phyloP scores from a whole-genome alignment of 1,284 basidiomycete genomes.

The Heterobasidion occidentale region DNA sequence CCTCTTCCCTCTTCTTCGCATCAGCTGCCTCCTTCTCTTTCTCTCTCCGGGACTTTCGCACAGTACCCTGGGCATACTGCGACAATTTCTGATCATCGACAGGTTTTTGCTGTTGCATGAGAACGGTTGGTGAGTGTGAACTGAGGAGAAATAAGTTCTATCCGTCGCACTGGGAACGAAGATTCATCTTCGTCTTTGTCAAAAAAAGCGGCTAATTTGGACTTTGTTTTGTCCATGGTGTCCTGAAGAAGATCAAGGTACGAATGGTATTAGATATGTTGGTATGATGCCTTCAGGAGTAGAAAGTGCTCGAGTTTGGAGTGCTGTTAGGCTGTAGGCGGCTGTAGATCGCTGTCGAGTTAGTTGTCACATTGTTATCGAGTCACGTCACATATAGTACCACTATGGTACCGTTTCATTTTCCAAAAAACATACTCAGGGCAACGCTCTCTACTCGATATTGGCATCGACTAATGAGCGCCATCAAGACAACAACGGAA shows the following conservation, averaged over 20 bases:
- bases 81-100: conserved; percentile 73
- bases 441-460: too few relatives aligned
- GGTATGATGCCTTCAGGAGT: background rate
- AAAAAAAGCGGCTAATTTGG: conserved; percentile 72
- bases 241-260: background rate
- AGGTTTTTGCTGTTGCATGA: conserved; percentile 57
- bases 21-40: conserved; percentile 87
- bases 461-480: too few relatives aligned
- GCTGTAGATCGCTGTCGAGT: too few relatives aligned
- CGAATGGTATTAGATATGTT: background rate
- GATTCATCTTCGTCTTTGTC: conserved; percentile 75
- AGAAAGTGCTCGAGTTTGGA: background rate
- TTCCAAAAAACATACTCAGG: too few relatives aligned
- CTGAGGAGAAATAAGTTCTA: conserved; percentile 45
- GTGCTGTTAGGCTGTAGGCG: too few relatives aligned
- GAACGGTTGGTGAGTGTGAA: conserved; percentile 50
- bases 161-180: conserved; percentile 81
- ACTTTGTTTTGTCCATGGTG: conserved; percentile 70
- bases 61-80: conserved; percentile 66
- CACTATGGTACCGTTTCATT: too few relatives aligned
- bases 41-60: conserved; percentile 72
- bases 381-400: too few relatives aligned
- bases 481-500: too few relatives aligned
- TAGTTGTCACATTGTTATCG: too few relatives aligned
- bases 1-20: conserved; percentile 77